Percentiles rank a stretch among this genome's conserved stretches.
Evolutionary conservation across 2,329 filamentous ascomycete species (phyloP).

Genomic region (Colletotrichum karsti): DNA sequence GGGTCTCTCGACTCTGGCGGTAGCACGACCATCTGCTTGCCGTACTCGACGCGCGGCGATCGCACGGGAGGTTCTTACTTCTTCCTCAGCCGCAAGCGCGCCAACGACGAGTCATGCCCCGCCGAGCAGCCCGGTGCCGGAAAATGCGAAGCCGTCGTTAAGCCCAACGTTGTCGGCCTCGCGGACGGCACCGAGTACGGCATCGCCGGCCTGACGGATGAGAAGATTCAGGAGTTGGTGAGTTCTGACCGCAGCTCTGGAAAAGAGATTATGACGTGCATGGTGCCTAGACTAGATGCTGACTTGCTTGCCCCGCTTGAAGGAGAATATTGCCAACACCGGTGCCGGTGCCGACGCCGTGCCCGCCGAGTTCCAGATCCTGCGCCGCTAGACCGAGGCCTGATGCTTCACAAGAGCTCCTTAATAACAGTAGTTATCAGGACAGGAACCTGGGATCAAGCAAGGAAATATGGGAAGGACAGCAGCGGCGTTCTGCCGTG

Average conservation of each 20-base stretch:
- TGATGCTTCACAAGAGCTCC: neutral
- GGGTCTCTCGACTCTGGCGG: neutral
- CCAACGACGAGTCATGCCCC: conserved; percentile 10
- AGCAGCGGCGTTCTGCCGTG: neutral
- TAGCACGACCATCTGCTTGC: neutral
- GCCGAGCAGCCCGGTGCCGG: conserved; percentile 10
- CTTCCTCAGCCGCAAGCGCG: conserved; percentile 14
- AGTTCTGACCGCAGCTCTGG: neutral
- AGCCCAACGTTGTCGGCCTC: conserved; percentile 7
- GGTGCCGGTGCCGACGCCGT: conserved; percentile 12
- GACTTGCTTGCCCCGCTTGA: neutral
- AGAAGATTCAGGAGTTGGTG: conserved; percentile 13
- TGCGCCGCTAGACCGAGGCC: neutral
- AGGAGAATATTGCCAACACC: conserved; percentile 10
- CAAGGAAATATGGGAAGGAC: neutral
- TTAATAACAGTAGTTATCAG: neutral
- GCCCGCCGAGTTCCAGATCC: conserved; percentile 9
- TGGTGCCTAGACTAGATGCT: neutral
- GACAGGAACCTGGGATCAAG: neutral
- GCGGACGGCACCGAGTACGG: conserved; percentile 15
- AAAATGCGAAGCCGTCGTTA: conserved; percentile 11
- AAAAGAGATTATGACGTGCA: neutral
- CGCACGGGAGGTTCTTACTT: conserved; percentile 12
- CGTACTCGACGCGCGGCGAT: conserved; percentile 11
- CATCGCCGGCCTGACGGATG: conserved; percentile 5